A percentile compares a stretch with the other conserved stretches of the same genome.
Conservation (phyloP, 148 eudicot species). For the Limonium bicolor region DNA sequence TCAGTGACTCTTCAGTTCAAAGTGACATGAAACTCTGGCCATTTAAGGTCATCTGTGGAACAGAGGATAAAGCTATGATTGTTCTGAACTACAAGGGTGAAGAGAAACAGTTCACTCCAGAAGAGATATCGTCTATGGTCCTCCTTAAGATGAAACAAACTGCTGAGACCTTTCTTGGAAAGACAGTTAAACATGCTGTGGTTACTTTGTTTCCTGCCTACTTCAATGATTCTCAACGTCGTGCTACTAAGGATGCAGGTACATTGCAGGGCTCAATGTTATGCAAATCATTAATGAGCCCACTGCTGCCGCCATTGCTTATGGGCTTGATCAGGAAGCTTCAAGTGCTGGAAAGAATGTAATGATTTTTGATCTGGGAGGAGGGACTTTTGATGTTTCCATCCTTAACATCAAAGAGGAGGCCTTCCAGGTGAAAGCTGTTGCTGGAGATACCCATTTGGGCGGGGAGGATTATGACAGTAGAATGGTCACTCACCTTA, state of each 20-base stretch:
- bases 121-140: constrained; percentile 1
- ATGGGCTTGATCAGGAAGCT: neutral
- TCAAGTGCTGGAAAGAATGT: neutral
- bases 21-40: constrained; percentile 1
- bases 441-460: neutral
- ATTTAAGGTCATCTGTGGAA: neutral
- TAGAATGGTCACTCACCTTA: neutral
- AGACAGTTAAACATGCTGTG: neutral
- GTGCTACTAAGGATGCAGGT: neutral
- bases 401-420: neutral
- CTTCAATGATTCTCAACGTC: constrained; percentile 2
- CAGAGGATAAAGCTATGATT: constrained; percentile 2
- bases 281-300: constrained; percentile 1
- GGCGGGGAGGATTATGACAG: constrained; percentile 1
- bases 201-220: neutral
- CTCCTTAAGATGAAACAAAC: neutral
- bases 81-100: neutral
- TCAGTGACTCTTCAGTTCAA: constrained; percentile 5
- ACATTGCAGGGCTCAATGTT: neutral
- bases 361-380: constrained; percentile 1
- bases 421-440: neutral
- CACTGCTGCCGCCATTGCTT: constrained; percentile 1
- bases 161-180: constrained; percentile 1
- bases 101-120: neutral
- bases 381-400: constrained; percentile 1